These are phyloP conservation scores for Saccharomyces hybrid DNA, from an alignment of 1,139 yeast genomes.

Conservation along the genomic window DNA sequence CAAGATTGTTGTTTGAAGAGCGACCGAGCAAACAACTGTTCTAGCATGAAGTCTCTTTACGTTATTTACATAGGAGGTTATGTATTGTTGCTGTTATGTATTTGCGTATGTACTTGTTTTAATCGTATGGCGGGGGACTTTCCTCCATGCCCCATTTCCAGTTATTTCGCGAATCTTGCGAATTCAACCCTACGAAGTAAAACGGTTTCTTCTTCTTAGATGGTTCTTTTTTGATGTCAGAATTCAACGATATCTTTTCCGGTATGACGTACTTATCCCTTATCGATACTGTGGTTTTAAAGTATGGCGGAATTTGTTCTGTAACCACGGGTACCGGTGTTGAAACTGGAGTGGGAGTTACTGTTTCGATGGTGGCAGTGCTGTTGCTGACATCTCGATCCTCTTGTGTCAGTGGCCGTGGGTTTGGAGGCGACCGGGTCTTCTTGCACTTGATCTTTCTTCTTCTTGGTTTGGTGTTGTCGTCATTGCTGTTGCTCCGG, in stretches of 20 bases:
- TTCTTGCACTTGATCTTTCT: slow-evolving; percentile 19
- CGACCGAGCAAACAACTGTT: no score
- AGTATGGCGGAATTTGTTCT: not conserved
- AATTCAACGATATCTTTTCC: not conserved
- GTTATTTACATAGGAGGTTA: not conserved
- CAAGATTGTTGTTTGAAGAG: slow-evolving; percentile 22
- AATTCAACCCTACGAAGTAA: not conserved
- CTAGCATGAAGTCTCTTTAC: not conserved
- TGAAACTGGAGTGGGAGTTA: not conserved
- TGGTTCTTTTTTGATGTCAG: not conserved
- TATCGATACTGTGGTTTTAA: not conserved
- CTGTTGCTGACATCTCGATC: slow-evolving; percentile 1
- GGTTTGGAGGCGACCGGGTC: not conserved
- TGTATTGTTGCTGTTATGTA: not conserved
- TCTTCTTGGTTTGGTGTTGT: slow-evolving; percentile 22
- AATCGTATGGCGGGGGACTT: slow-evolving; percentile 4
- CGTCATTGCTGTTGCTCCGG: slow-evolving; percentile 23
- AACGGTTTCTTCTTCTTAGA: not conserved
- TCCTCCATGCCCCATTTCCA: slow-evolving; percentile 13
- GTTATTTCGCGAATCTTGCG: not conserved
- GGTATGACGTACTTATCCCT: not conserved
- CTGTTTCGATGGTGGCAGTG: not conserved
- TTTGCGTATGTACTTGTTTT: not conserved
- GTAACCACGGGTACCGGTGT: not conserved
- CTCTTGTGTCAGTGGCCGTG: slow-evolving; percentile 3